Conservation (phyloP, 2,329 filamentous ascomycete genomes). For the Graphium sp. region DNA sequence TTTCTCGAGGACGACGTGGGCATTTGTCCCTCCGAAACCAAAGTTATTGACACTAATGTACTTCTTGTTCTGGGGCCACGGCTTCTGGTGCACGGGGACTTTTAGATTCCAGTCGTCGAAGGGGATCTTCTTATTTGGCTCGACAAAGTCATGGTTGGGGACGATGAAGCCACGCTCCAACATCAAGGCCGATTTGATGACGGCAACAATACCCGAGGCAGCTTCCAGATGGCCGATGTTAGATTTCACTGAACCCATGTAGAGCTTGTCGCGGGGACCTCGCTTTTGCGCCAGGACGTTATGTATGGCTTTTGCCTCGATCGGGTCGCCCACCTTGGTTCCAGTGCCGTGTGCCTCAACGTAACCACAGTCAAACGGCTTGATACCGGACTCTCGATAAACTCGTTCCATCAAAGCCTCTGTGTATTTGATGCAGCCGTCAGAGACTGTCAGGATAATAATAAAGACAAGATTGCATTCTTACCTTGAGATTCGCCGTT, state of each 20-base stretch:
- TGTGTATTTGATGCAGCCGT: slow-evolving; percentile 12
- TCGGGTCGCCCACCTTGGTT: slow-evolving; percentile 22
- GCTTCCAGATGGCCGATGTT: slow-evolving; percentile 20
- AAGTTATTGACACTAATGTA: slow-evolving; percentile 19
- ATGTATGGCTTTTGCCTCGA: slow-evolving; percentile 18
- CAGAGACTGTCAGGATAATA: background rate
- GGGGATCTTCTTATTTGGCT: slow-evolving; percentile 14
- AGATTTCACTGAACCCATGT: slow-evolving; percentile 17
- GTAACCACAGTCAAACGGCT: slow-evolving; percentile 13
- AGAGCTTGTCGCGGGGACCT: slow-evolving; percentile 8
- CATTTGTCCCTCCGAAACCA: slow-evolving; percentile 20
- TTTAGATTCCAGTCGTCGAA: slow-evolving; percentile 9
- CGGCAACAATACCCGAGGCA: slow-evolving; percentile 12
- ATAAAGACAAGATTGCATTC: too few relatives aligned
- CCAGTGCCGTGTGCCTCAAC: slow-evolving; percentile 32
- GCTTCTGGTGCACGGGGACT: slow-evolving; percentile 9
- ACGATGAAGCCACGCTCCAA: slow-evolving; percentile 15
- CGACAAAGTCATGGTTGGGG: slow-evolving; percentile 14
- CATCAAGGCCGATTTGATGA: slow-evolving; percentile 16
- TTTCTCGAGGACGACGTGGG: slow-evolving; percentile 19
- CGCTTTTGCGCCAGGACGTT: slow-evolving; percentile 12
- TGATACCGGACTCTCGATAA: slow-evolving; percentile 15
- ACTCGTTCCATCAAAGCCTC: slow-evolving; percentile 17
- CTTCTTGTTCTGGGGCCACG: slow-evolving; percentile 10
- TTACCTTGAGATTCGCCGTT: slow-evolving; percentile 31